Percentiles rank a stretch among this genome's conserved stretches.
Conservation (phyloP, 2,329 filamentous ascomycete species). For the Stagonosporopsis chrysanthemi region DNA sequence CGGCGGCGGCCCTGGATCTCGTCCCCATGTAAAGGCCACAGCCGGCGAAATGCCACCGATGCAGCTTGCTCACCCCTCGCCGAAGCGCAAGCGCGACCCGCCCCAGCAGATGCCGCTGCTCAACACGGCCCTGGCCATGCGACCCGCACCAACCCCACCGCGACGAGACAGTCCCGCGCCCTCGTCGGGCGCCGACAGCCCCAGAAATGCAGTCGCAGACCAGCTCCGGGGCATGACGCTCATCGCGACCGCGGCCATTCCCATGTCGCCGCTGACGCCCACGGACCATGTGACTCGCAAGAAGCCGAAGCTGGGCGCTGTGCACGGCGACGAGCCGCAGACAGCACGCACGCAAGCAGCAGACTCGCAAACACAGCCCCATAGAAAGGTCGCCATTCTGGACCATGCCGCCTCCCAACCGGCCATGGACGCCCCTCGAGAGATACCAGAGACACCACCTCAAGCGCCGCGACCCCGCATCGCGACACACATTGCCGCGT, state of each 20-base stretch:
- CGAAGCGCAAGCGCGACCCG: constrained; percentile 51
- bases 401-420: constrained; percentile 16
- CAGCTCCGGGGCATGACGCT: constrained; percentile 46
- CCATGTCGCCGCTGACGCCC: constrained; percentile 46
- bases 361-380: constrained; percentile 6
- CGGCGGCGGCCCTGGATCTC: constrained; percentile 1
- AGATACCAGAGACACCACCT: constrained; percentile 45
- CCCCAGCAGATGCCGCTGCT: constrained; percentile 39
- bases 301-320: constrained; percentile 46
- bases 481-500: constrained; percentile 40
- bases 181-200: constrained; percentile 39
- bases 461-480: constrained; percentile 45
- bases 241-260: constrained; percentile 35
- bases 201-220: constrained; percentile 47
- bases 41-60: constrained; percentile 45
- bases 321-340: constrained; percentile 25
- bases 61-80: constrained; percentile 45
- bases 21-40: constrained; percentile 36
- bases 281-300: constrained; percentile 45
- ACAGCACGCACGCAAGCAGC: constrained; percentile 14
- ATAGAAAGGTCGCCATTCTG: constrained; percentile 5
- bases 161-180: constrained; percentile 32
- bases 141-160: constrained; percentile 36
- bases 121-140: constrained; percentile 41
- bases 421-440: constrained; percentile 15